Evolutionary conservation across 2,329 filamentous ascomycete species (phyloP), one percentile per base, ranked within the genome.

Genomic region (Aschersonia sp.): DNA sequence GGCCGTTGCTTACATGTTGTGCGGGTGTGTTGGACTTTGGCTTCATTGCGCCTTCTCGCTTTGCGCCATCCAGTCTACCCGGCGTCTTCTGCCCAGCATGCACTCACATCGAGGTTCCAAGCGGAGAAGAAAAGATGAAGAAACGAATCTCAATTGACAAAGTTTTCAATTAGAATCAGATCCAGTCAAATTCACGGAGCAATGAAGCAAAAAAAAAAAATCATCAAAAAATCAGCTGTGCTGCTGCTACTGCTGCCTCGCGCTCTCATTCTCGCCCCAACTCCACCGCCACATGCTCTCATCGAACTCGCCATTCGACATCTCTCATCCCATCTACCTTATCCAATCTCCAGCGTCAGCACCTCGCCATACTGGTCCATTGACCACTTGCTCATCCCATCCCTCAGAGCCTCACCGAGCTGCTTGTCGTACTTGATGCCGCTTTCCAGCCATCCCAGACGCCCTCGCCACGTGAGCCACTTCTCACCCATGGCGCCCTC

Each of bases 401-500:
- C 53, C 37, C 56, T 51, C 47, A 72, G 35, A 1, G 58, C 58
- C 49, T 64, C 57, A 1, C 53, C 48, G 52, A 73, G 68, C 2
- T 51, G 55, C 1, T 47, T 30, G 44, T 72, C 68, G 46, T 60
- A 72, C 29, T 47, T 49, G 50, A 55, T 59, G 4, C 68, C 69
- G 31, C 56, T 60, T 6, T 62, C 58, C 6, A 51, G 46, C 54
- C 57, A 65, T 1, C 57, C 61, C 8, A 67, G 32, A 48, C 60
- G 57, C 22, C 66, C 63, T 46, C 67, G 58, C 71, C 71, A 74
- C 1, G 62, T 66, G 14, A 74, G 50, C 71, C 71, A 73, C 6
- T 63, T 58, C 51, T 69, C 63, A 0, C 68, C 68, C 57, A 66
- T 60, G 3, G 60, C 53, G 0, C 70, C 70, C 48, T 69, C 68